Evolutionary conservation across 176 grass and related monocot genomes (phyloP), one percentile per base, ranked within the genome.

Genomic region (Leersia perrieri): DNA sequence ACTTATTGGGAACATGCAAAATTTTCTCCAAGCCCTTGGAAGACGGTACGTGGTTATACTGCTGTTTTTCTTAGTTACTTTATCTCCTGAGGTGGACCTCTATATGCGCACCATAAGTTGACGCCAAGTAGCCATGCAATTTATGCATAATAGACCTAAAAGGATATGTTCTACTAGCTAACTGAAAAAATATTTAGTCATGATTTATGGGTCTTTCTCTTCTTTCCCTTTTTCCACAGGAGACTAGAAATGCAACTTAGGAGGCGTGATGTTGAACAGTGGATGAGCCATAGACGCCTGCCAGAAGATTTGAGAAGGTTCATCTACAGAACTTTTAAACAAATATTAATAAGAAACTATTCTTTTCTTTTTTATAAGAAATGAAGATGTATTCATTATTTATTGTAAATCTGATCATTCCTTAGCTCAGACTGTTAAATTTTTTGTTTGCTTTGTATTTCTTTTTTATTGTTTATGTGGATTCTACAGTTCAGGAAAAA

Each of bases 1-100:
- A 76, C 96, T 99, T 63, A 93, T 98, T 9, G 96, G 96, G 23
- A 95, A 95, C 72, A 98, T 95, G 96, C 96, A 98, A 83, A 98
- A 98, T 80, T 98, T 98, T 85, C 95, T 98, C 71, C 95, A 98
- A 81, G 92, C 92, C 75, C 95, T 98, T 89, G 92, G 90, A 84
- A 91, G 92, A 83, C 84, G 95, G 95, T 98, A 87, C 28, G 73
- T 25, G 60, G 16, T 85, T 81, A 41, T 66, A 81, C 28, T 58
- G 6, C 0, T 53, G 22, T 1, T 20, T 70, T 76, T 18, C 69
- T 55, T 84, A 26, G 23, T 71, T 11, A 72, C 25, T 35, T 62
- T 62, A 11, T 42, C 39, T 16, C 27, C 20, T 0, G 1, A 57
- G 18, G 23, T 57, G 51, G 51, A 57, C 51, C 20, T 57, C 77